Conservation (phyloP, 306 rosid species). For the Cucurbita pepo region DNA sequence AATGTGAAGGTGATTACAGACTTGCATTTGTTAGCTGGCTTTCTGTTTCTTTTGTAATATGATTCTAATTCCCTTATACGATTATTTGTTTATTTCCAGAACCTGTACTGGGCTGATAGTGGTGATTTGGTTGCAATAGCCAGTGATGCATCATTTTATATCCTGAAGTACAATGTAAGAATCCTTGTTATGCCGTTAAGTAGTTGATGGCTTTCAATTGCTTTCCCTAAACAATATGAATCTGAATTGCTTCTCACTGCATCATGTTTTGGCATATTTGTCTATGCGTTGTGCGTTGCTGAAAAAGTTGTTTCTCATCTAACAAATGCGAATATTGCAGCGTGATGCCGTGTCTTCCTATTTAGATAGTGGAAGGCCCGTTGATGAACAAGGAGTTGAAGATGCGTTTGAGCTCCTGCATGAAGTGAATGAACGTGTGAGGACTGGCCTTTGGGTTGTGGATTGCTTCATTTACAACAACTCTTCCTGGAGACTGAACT, state of each 20-base stretch:
- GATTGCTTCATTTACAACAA: conserved; percentile 97
- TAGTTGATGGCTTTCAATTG: not conserved
- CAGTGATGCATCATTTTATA: conserved; percentile 82
- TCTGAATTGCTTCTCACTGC: not conserved
- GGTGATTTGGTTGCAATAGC: conserved; percentile 90
- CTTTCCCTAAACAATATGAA: not conserved
- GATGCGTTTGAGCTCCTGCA: conserved; percentile 97
- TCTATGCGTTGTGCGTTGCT: not conserved
- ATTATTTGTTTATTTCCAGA: conserved; percentile 33
- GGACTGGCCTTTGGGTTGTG: conserved; percentile 99
- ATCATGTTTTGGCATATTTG: not conserved
- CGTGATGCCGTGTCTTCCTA: conserved; percentile 81
- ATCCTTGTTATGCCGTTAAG: not conserved
- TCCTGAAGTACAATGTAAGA: conserved; percentile 90
- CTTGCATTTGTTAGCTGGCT: not conserved
- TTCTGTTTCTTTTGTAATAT: not conserved
- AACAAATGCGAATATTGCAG: conserved; percentile 31
- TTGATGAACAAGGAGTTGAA: conserved; percentile 92
- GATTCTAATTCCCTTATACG: not conserved
- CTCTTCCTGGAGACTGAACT: conserved; percentile 95
- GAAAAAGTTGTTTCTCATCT: not conserved
- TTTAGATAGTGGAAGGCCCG: conserved; percentile 71
- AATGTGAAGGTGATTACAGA: conserved; percentile 63
- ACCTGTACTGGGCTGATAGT: conserved; percentile 97
- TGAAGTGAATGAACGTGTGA: conserved; percentile 84